phyloP scores from a whole-genome alignment of 176 grass and related monocot genomes.

The Triticum dicoccoides region DNA sequence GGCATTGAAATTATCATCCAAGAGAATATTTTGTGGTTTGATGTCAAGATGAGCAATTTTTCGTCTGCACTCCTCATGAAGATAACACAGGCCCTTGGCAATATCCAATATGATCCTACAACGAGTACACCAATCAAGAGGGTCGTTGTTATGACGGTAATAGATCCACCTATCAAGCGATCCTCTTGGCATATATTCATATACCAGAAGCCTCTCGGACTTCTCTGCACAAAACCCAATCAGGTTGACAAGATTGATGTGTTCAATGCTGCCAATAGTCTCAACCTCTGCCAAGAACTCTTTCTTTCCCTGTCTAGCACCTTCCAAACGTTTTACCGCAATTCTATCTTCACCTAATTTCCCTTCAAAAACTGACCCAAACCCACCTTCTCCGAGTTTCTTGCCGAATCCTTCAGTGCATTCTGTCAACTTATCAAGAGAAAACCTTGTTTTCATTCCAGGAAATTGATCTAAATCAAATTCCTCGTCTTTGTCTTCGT shows the following conservation, averaged over 20 bases:
- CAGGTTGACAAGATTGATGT: background rate
- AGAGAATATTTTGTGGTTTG: background rate
- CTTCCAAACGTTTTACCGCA: background rate
- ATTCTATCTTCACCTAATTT: background rate
- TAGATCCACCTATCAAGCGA: background rate
- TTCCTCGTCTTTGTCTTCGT: background rate
- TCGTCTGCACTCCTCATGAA: background rate
- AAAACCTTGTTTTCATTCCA: background rate
- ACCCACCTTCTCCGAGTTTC: conserved; percentile 5
- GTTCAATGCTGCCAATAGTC: background rate
- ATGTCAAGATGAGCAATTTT: background rate
- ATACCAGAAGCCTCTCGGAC: background rate
- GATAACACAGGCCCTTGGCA: background rate
- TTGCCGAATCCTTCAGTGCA: background rate
- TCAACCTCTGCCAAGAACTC: background rate
- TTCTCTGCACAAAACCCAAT: background rate
- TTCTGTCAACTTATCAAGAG: background rate
- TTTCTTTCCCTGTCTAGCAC: background rate
- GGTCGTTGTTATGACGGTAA: background rate
- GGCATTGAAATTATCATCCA: background rate
- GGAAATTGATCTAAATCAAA: background rate
- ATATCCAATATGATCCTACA: background rate
- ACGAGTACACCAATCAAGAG: background rate
- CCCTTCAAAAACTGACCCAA: background rate
- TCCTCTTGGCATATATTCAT: background rate